Base-by-base conservation (phyloP, 2,329 filamentous ascomycete genomes). In the Hypoxylon sp. region DNA sequence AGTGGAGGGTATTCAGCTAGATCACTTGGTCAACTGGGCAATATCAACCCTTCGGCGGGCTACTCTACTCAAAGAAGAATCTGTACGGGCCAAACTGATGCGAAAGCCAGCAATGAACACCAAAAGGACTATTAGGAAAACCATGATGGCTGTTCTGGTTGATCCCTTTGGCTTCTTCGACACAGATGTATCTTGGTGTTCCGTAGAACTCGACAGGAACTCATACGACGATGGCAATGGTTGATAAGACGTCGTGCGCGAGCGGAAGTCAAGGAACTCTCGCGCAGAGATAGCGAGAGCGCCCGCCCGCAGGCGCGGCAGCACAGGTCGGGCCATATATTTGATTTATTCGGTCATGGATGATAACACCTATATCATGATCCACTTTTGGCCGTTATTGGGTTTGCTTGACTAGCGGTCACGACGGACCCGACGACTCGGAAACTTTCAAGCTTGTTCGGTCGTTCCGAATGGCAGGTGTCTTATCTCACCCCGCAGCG, bases 1-100 rank as follows among this genome's bases (percentile, higher is more conserved):
- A 73, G 36, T 3, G 45, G 14, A 3, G 25, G 45, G 13, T 49
- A 49, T 49, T 28, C 38, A 21, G 38, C 38, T 43, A 21, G 4
- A 43, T 21, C 17, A 17, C 38, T 21, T 43, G 17, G 9, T 43
- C 14, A 43, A 17, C 38, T 5, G 7, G 5, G 38, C 7, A 43
- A 19, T 19, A 19, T 10, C 17, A 43, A 4, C 38, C 19, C 21
- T 21, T 10, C 7, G 3, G 17, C 11, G 38, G 38, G 5, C 7
- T 43, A 6, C 19, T 43, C 10, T 43, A 43, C 38, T 19, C 38
- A 43, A 43, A 11, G 38, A 43, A 17, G 2, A 17, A 43, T 21
- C 17, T 21, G 17, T 43, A 43, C 17, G 17, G 17, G 17, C 38
- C 7, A 10, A 10, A 17, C n/a, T 43, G 14, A 43, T 10, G 17